Evolutionary conservation across 176 grass and related monocot species (phyloP).

Genomic region (Areca catechu): DNA sequence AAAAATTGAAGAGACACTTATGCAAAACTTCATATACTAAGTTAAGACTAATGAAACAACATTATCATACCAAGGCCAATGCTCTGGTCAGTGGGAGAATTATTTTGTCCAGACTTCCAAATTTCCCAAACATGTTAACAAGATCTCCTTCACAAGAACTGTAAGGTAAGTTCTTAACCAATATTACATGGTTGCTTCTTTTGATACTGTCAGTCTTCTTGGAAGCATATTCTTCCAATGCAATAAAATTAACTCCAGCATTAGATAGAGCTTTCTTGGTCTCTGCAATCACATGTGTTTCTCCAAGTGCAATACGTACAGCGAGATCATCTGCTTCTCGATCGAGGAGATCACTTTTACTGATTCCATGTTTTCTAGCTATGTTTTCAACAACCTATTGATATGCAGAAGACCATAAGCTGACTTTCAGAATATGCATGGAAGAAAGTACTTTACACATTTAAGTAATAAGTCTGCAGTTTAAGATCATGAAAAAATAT

Average conservation of each 20-base stretch:
- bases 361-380: slow-evolving; percentile 86
- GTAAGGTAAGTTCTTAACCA: slow-evolving; percentile 89
- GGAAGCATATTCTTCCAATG: slow-evolving; percentile 71
- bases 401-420: too few relatives aligned
- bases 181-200: slow-evolving; percentile 88
- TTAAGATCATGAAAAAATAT: too few relatives aligned
- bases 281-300: slow-evolving; percentile 72
- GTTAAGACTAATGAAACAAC: too few relatives aligned
- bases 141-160: slow-evolving; percentile 77
- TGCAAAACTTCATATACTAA: too few relatives aligned
- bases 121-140: slow-evolving; percentile 62
- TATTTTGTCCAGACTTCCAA: slow-evolving; percentile 72
- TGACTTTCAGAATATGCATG: too few relatives aligned
- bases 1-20: too few relatives aligned
- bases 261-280: slow-evolving; percentile 82
- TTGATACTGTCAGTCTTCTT: slow-evolving; percentile 67
- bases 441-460: too few relatives aligned
- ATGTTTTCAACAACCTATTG: slow-evolving; percentile 79
- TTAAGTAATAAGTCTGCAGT: too few relatives aligned
- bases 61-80: slow-evolving; percentile 70
- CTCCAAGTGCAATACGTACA: slow-evolving; percentile 75
- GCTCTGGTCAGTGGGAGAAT: slow-evolving; percentile 75
- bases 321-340: slow-evolving; percentile 83
- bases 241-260: slow-evolving; percentile 68
- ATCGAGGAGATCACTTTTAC: slow-evolving; percentile 75